Percentiles rank a stretch among this genome's conserved stretches.
phyloP scores from a whole-genome alignment of 2,329 filamentous ascomycete species.

The Lecanicillium sp. region DNA sequence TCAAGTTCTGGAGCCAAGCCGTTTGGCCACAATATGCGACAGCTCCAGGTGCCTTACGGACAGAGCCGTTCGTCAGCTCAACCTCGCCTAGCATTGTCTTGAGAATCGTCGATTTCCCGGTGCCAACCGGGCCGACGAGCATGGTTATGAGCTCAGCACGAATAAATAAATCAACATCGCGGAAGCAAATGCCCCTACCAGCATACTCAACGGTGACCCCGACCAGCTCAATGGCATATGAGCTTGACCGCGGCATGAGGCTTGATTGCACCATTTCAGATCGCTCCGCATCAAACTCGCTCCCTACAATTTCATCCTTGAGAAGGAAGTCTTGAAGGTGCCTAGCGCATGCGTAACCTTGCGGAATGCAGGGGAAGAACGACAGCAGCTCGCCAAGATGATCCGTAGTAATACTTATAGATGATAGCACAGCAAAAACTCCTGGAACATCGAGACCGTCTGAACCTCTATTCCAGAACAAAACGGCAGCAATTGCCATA shows the following conservation, averaged over 20 bases:
- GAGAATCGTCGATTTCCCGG: conserved; percentile 14
- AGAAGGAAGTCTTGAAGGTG: conserved; percentile 5
- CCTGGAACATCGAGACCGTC: conserved; percentile 1
- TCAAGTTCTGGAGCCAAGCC: conserved; percentile 7
- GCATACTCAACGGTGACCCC: conserved; percentile 2
- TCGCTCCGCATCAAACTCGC: neutral
- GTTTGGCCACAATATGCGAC: conserved; percentile 12
- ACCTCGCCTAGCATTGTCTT: conserved; percentile 14
- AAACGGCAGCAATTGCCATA: conserved; percentile 4
- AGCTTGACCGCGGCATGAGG: too few relatives aligned
- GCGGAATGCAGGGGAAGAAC: conserved; percentile 2
- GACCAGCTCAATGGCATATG: conserved; percentile 3
- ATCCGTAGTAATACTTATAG: conserved; percentile 1
- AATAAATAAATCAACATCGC: conserved; percentile 4
- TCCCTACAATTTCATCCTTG: conserved; percentile 4
- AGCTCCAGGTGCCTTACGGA: conserved; percentile 7
- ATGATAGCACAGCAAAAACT: conserved; percentile 3
- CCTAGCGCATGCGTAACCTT: conserved; percentile 4
- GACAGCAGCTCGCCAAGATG: conserved; percentile 4
- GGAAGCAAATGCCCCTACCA: neutral
- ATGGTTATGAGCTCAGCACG: conserved; percentile 19
- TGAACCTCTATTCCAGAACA: conserved; percentile 5
- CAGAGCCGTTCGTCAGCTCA: conserved; percentile 6
- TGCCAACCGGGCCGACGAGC: conserved; percentile 13
- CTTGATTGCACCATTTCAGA: too few relatives aligned